Conservation (phyloP, 768 basidiomycete species). For the Jaapia argillacea region DNA sequence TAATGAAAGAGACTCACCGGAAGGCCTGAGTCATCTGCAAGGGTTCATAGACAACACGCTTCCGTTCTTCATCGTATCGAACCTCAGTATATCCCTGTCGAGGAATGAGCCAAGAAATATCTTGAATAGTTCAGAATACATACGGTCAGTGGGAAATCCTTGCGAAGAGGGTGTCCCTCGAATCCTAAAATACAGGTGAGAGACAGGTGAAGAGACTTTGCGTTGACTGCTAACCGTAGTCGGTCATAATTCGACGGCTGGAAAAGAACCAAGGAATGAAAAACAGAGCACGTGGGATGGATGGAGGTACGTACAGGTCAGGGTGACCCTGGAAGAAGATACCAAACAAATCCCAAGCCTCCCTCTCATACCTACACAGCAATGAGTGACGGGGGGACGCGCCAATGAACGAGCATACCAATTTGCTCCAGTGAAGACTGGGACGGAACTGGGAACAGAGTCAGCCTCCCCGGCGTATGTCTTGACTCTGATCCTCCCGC, state of each 20-base stretch:
- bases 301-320: constrained; percentile 73
- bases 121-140: constrained; percentile 15
- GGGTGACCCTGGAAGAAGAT: constrained; percentile 96
- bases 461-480: constrained; percentile 93
- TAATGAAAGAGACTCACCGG: constrained; percentile 68
- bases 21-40: constrained; percentile 97
- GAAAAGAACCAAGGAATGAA: constrained; percentile 10
- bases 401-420: constrained; percentile 55
- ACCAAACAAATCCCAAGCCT: constrained; percentile 96
- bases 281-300: neutral
- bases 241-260: constrained; percentile 93
- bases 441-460: constrained; percentile 74
- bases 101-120: neutral
- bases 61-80: constrained; percentile 95
- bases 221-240: constrained; percentile 60
- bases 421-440: constrained; percentile 84
- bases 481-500: constrained; percentile 89
- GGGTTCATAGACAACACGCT: constrained; percentile 96
- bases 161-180: constrained; percentile 94
- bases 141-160: constrained; percentile 97
- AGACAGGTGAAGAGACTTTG: constrained; percentile 1
- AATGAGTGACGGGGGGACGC: constrained; percentile 3
- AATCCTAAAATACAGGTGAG: constrained; percentile 45
- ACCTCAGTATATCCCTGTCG: constrained; percentile 94
- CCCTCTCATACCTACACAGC: constrained; percentile 77